Evolutionary conservation across 2,329 filamentous ascomycete genomes (phyloP).

Genomic region (Rutstroemia sp.): DNA sequence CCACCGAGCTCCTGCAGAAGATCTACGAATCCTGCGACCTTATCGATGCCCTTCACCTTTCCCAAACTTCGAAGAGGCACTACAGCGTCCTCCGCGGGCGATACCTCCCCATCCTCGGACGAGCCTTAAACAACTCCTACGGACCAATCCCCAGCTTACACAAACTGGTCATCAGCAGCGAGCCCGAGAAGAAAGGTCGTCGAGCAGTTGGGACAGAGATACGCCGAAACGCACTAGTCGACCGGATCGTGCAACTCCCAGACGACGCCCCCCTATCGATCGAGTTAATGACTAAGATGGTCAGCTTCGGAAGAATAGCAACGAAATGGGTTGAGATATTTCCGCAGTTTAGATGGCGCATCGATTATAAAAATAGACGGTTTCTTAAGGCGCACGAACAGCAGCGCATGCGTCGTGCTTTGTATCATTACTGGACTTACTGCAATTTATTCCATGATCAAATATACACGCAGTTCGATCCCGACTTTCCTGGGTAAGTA

Average conservation of each 20-base stretch:
- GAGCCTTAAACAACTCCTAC: constrained; percentile 23
- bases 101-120: constrained; percentile 20
- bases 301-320: constrained; percentile 24
- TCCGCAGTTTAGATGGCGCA: constrained; percentile 27
- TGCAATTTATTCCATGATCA: constrained; percentile 27
- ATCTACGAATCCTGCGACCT: constrained; percentile 26
- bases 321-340: constrained; percentile 28
- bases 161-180: constrained; percentile 24
- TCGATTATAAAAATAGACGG: constrained; percentile 25
- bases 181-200: constrained; percentile 20
- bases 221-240: constrained; percentile 21
- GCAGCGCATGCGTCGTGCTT: constrained; percentile 21
- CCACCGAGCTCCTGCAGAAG: constrained; percentile 27
- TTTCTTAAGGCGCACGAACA: constrained; percentile 23
- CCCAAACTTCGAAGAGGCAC: constrained; percentile 24
- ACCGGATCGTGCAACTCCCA: constrained; percentile 19
- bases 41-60: constrained; percentile 24
- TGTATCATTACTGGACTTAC: constrained; percentile 29
- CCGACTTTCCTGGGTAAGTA: constrained; percentile 13
- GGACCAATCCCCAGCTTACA: constrained; percentile 23
- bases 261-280: constrained; percentile 20
- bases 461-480: constrained; percentile 23
- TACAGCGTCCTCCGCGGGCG: constrained; percentile 24
- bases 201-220: constrained; percentile 25
- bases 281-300: constrained; percentile 27